phyloP scores from a whole-genome alignment of 805 yeast species.

The Sporopachydermia quercuum region DNA sequence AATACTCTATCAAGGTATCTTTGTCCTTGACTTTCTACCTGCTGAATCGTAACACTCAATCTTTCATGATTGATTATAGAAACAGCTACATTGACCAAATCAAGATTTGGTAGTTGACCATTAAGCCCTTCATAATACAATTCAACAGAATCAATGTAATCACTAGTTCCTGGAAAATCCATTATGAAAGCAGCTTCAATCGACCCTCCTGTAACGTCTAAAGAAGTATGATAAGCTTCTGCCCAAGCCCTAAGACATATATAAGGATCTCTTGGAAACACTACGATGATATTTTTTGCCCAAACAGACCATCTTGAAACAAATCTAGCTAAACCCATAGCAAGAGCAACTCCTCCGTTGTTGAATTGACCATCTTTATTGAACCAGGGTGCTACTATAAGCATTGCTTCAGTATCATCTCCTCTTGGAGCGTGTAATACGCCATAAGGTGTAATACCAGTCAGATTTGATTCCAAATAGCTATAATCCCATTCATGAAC shows the following conservation, averaged over 20 bases:
- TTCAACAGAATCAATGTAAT: slow-evolving; percentile 61
- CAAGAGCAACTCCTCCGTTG: slow-evolving; percentile 66
- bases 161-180: slow-evolving; percentile 56
- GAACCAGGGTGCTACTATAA: slow-evolving; percentile 76
- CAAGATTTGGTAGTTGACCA: slow-evolving; percentile 92
- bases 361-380: slow-evolving; percentile 52
- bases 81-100: slow-evolving; percentile 72
- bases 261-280: slow-evolving; percentile 60
- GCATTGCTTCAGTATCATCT: slow-evolving; percentile 92
- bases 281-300: slow-evolving; percentile 88
- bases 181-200: slow-evolving; percentile 81
- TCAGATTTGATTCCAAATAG: slow-evolving; percentile 12
- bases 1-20: slow-evolving; percentile 32
- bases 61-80: slow-evolving; percentile 63
- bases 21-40: slow-evolving; percentile 26
- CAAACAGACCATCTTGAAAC: slow-evolving; percentile 80
- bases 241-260: slow-evolving; percentile 76
- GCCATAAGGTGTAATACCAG: slow-evolving; percentile 50
- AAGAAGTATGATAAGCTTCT: slow-evolving; percentile 73
- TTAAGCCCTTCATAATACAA: slow-evolving; percentile 75
- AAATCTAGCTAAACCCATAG: slow-evolving; percentile 61
- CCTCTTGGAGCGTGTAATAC: slow-evolving; percentile 88
- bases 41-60: slow-evolving; percentile 50
- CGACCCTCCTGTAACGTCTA: slow-evolving; percentile 85
- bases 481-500: slow-evolving; percentile 22